Conservation (phyloP, 805 yeast species). For the Aciculoconidium aculeatum region DNA sequence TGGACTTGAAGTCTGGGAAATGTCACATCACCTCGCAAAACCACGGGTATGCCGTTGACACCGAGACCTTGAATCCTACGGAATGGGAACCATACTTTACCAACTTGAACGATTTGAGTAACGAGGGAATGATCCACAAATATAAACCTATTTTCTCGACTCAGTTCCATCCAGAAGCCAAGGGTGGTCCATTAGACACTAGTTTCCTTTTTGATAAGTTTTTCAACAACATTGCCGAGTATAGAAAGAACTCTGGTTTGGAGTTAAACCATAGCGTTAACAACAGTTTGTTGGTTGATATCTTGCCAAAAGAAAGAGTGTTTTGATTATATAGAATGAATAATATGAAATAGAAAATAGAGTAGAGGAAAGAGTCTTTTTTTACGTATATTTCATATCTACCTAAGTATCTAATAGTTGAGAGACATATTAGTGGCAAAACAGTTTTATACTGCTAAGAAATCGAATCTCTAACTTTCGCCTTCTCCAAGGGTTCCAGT, state of each 20-base stretch:
- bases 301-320: slow-evolving; percentile 62
- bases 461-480: too few relatives aligned
- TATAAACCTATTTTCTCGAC: slow-evolving; percentile 89
- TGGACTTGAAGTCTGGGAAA: slow-evolving; percentile 82
- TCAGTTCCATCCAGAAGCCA: slow-evolving; percentile 99
- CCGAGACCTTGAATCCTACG: slow-evolving; percentile 61
- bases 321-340: slow-evolving; percentile 18
- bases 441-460: too few relatives aligned
- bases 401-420: too few relatives aligned
- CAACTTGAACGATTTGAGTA: slow-evolving; percentile 90
- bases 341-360: neutral
- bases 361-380: neutral
- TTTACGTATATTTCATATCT: too few relatives aligned
- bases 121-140: slow-evolving; percentile 94
- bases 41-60: slow-evolving; percentile 97
- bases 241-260: slow-evolving; percentile 33
- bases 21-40: slow-evolving; percentile 98
- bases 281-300: slow-evolving; percentile 50
- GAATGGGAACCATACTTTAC: slow-evolving; percentile 82
- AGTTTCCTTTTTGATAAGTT: slow-evolving; percentile 87
- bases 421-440: too few relatives aligned
- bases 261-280: slow-evolving; percentile 38
- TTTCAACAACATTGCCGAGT: slow-evolving; percentile 60
- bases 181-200: slow-evolving; percentile 97
- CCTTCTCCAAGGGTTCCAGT: too few relatives aligned